These are phyloP conservation scores for Nicotiana undulata DNA, from an alignment of 257 asterid genomes.

Conservation along the genomic window DNA sequence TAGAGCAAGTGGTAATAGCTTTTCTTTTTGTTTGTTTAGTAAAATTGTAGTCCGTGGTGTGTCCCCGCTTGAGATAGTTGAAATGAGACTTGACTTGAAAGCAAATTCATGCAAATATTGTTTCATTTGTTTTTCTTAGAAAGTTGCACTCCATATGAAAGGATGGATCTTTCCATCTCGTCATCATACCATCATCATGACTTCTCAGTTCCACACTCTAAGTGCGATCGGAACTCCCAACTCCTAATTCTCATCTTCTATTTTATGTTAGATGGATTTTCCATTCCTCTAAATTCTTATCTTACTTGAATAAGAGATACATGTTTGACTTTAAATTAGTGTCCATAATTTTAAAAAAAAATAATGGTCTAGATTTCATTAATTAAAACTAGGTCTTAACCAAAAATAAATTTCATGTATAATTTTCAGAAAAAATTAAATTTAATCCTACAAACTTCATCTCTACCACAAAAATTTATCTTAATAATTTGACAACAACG, in stretches of 20 bases:
- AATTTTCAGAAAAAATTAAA: too few species aligned
- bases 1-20: not conserved
- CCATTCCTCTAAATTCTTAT: too few species aligned
- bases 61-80: conserved; percentile 1
- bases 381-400: too few species aligned
- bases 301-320: too few species aligned
- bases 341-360: too few species aligned
- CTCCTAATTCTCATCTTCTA: not conserved
- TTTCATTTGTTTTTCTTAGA: not conserved
- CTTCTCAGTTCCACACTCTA: not conserved
- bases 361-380: too few species aligned
- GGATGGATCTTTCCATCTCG: not conserved
- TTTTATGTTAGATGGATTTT: too few species aligned
- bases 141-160: not conserved
- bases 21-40: not conserved
- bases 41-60: not conserved
- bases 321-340: too few species aligned
- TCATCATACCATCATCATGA: conserved; percentile 13
- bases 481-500: too few species aligned
- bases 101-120: conserved; percentile 2
- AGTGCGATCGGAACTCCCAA: not conserved
- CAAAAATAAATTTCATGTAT: too few species aligned
- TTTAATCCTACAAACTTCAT: too few species aligned
- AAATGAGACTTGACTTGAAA: conserved; percentile 13
- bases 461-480: too few species aligned